A percentile compares a stretch with the other conserved stretches of the same genome.
Evolutionary conservation across 768 basidiomycete species (phyloP).

Genomic region (Termitomyces sp.): DNA sequence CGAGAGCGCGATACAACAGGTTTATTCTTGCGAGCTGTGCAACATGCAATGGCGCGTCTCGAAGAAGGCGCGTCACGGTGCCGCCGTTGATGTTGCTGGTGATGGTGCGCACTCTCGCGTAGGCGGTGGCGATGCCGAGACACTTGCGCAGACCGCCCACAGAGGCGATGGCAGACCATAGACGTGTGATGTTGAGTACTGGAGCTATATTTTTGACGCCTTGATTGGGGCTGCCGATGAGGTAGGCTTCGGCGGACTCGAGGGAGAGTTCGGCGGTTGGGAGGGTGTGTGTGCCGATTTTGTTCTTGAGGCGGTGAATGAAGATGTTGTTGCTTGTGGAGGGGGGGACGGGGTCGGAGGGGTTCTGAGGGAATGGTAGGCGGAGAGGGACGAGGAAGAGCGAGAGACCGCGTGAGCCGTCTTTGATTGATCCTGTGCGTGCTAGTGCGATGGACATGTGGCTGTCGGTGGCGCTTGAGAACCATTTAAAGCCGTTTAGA

Average conservation of each 20-base stretch:
- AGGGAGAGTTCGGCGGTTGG: conserved; percentile 75
- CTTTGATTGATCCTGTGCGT: conserved; percentile 50
- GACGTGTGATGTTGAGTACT: conserved; percentile 72
- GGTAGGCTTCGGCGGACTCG: conserved; percentile 52
- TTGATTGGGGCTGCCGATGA: conserved; percentile 49
- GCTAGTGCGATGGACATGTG: conserved; percentile 69
- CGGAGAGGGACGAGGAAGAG: conserved; percentile 70
- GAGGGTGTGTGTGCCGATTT: conserved; percentile 67
- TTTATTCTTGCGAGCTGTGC: conserved; percentile 55
- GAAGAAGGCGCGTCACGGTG: conserved; percentile 28
- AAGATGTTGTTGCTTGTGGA: conserved; percentile 59
- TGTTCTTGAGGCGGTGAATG: conserved; percentile 72
- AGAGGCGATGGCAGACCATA: conserved; percentile 56
- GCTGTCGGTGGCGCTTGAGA: conserved; percentile 77
- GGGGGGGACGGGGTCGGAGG: conserved; percentile 33
- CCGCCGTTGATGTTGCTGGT: conserved; percentile 27
- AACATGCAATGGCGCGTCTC: conserved; percentile 57
- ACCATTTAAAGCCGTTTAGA: conserved; percentile 77
- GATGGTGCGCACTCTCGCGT: conserved; percentile 54
- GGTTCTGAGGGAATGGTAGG: conserved; percentile 42
- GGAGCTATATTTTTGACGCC: conserved; percentile 66
- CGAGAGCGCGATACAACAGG: conserved; percentile 59
- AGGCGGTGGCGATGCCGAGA: conserved; percentile 60
- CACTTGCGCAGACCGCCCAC: conserved; percentile 55
- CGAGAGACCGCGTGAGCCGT: conserved; percentile 63